Evolutionary conservation across 2,329 filamentous ascomycete species (phyloP), one percentile per base, ranked within the genome.

Genomic region (Pseudocercospora fuligena): DNA sequence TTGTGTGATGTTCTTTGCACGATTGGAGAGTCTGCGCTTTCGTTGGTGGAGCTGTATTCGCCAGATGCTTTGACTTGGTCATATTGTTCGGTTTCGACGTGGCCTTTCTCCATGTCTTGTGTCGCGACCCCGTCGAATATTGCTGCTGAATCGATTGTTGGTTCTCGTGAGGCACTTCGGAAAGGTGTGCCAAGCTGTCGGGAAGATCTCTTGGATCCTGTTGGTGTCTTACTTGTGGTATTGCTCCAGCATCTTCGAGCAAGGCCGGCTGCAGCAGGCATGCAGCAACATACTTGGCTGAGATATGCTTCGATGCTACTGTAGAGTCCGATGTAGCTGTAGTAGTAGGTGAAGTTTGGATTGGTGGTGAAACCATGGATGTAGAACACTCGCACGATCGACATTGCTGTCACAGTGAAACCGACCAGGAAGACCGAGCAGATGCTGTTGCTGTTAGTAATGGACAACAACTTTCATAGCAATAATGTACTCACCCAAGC

Each of bases 271-370:
- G 60, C 49, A 2, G 65, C 63, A 16, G 69, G 67, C 49, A 67
- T 65, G 25, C 69, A 71, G 58, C 66, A 66, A 31, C 65, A 69
- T 12, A 67, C 54, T n/a, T 68, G 58, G 51, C 65, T 71, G 12
- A 68, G 51, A 19, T 70, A 63, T 12, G 62, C 69, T 51, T 70
- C 69, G 47, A 70, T 59, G 11, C 68, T 40, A 40, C 64, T 67
- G 63, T 64, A 69, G 21, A 69, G 47, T 16, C 56, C 56, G n/a
- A 69, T 61, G 58, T 64, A 67, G 21, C 61, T 63, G 57, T 63
- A 67, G 40, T 69, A 46, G 33, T 66, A 67, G 1, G 69, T 66
- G 40, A 63, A 53, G 40, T 70, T 67, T n/a, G 47, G 61, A 2
- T 53, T 53, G 11, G 53, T 47, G 0, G 61, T 60, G 21, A 61